Conservation (phyloP, 148 eudicot species). For the Rhododendron molle region DNA sequence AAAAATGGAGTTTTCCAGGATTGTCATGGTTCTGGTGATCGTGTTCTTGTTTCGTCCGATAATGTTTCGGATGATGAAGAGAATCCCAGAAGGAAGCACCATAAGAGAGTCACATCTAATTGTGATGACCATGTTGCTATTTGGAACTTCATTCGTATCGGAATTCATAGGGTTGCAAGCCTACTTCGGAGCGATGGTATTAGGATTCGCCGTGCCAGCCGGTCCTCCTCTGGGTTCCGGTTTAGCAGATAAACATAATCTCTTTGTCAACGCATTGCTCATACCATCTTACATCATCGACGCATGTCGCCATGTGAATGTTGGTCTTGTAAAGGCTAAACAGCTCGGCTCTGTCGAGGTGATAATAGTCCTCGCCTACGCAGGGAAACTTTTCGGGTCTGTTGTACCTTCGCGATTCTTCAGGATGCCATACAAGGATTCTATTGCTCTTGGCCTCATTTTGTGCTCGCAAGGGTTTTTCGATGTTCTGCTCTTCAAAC, state of each 20-base stretch:
- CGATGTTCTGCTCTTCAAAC: slow-evolving; percentile 15
- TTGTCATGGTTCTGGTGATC: not conserved
- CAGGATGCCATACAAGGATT: slow-evolving; percentile 11
- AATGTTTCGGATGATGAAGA: slow-evolving; percentile 3
- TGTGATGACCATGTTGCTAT: not conserved
- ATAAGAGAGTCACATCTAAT: not conserved
- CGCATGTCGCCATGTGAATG: not conserved
- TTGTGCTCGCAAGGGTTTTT: slow-evolving; percentile 18
- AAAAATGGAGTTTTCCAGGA: not conserved
- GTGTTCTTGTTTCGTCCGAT: not conserved
- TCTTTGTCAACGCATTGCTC: slow-evolving; percentile 2
- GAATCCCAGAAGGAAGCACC: slow-evolving; percentile 11
- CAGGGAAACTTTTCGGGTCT: slow-evolving; percentile 9
- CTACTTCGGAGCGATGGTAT: not conserved
- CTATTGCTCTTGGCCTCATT: slow-evolving; percentile 9
- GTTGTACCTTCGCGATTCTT: not conserved
- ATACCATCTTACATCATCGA: slow-evolving; percentile 14
- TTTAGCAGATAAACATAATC: not conserved
- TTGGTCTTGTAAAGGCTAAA: not conserved
- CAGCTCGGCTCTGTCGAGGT: not conserved
- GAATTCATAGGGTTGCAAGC: not conserved
- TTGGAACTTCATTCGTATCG: not conserved
- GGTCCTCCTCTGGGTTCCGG: slow-evolving; percentile 23
- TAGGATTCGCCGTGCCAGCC: slow-evolving; percentile 18
- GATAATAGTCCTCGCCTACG: slow-evolving; percentile 1